Conservation (phyloP, 164 flowering plant genomes). For the Brasenia schreberi region DNA sequence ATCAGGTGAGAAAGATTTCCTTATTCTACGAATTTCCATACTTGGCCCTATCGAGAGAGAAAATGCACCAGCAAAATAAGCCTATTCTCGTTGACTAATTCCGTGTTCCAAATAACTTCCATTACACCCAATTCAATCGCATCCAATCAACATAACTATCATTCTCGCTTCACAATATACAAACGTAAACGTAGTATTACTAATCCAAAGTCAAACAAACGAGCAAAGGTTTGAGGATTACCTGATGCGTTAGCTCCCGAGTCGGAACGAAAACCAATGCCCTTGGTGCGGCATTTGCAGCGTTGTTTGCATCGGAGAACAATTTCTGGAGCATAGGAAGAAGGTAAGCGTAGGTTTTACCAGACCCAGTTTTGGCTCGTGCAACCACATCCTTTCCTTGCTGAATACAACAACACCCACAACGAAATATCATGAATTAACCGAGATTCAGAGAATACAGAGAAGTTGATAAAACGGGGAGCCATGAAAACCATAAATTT, state of each 20-base stretch:
- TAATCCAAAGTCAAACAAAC: not conserved
- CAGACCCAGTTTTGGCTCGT: slow-evolving; percentile 90
- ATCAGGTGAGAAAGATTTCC: not conserved
- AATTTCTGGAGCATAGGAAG: slow-evolving; percentile 90
- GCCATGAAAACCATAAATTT: not conserved
- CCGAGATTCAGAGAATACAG: not conserved
- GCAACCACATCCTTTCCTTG: slow-evolving; percentile 96
- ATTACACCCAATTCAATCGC: not conserved
- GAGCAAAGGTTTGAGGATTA: not conserved
- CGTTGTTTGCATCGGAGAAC: slow-evolving; percentile 23
- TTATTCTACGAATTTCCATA: not conserved
- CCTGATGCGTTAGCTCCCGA: slow-evolving; percentile 84
- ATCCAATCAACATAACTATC: not conserved
- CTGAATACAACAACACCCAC: slow-evolving; percentile 15
- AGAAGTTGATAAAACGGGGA: not conserved
- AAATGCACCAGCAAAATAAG: not conserved
- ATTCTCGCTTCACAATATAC: not conserved
- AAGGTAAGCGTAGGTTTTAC: slow-evolving; percentile 88
- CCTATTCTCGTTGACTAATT: too few relatives aligned
- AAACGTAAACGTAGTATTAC: not conserved
- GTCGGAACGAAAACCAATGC: slow-evolving; percentile 81
- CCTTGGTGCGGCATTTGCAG: slow-evolving; percentile 41
- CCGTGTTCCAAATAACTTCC: not conserved
- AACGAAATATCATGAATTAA: not conserved
- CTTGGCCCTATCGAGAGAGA: not conserved